Evolutionary conservation across 2,329 filamentous ascomycete genomes (phyloP).

Genomic region (Dothideomycetidae sp.): DNA sequence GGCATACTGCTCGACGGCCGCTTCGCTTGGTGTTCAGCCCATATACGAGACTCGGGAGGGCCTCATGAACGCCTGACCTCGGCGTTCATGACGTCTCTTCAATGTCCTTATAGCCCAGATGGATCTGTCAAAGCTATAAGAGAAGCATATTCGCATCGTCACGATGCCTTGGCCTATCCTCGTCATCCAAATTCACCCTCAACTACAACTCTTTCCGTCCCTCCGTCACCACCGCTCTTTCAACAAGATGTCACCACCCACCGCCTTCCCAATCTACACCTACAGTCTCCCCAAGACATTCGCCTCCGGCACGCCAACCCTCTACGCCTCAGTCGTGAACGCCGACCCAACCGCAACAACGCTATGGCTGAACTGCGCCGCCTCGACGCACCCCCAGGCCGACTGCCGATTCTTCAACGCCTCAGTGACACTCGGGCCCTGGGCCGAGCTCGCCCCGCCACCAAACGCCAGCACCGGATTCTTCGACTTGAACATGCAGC

Average conservation of each 20-base stretch:
- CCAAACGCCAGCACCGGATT: constrained; percentile 4
- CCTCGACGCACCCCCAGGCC: not conserved
- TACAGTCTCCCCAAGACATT: not conserved
- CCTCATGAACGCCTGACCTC: too few relatives aligned
- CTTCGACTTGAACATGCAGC: constrained; percentile 9
- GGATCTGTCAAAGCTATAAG: too few relatives aligned
- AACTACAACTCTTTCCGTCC: not conserved
- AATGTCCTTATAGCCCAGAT: not conserved
- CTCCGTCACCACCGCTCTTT: not conserved
- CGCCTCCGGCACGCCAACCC: not conserved
- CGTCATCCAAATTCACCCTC: too few relatives aligned
- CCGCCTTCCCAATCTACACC: constrained; percentile 1
- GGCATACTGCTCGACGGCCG: too few relatives aligned
- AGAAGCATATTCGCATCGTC: too few relatives aligned
- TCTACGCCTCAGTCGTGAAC: constrained; percentile 5
- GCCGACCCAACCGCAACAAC: constrained; percentile 4
- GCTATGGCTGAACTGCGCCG: constrained; percentile 3
- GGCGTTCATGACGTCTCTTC: too few relatives aligned
- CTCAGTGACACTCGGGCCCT: constrained; percentile 5
- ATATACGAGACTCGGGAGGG: too few relatives aligned
- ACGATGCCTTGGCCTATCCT: too few relatives aligned
- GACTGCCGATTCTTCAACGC: constrained; percentile 5
- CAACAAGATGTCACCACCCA: not conserved
- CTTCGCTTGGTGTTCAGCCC: too few relatives aligned
- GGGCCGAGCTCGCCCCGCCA: constrained; percentile 2